Base-by-base conservation (phyloP, 2,329 filamentous ascomycete genomes). In the Phialemonium atrogriseum region DNA sequence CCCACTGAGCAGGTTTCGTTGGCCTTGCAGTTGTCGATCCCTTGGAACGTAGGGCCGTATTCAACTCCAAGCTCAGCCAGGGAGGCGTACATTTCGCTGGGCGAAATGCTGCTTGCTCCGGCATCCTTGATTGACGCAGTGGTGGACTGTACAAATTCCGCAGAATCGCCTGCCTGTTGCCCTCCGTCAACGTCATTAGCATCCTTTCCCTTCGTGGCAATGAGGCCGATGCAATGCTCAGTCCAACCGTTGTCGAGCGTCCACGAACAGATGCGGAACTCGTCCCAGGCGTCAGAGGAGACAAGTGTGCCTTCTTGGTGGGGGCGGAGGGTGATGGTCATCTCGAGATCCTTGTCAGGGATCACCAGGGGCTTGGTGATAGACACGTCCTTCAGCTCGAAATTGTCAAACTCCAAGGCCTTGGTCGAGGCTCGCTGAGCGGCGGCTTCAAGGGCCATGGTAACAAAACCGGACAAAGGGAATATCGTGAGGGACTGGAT, bases 401-500 rank as follows among this genome's bases (percentile, higher is more conserved):
- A 67, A 20, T 50, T 58, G 21, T 63, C 53, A 5, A 58, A 41
- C n/a, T 37, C 15, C 8, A 36, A 18, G 11, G 49, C 51, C n/a
- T 43, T 45, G 15, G 41, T 34, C 6, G 35, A 32, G 3, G 51
- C 54, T 28, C 45, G 46, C 45, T 65, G 65, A 3, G 47, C 42
- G 7, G 55, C 59, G 3, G 66, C 68, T 40, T 71, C 68, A 0
- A 68, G 40, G 0, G 58, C 64, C 63, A 77, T 70, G 17, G 62
- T 58, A 4, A 73, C 46, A 32, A 64, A 70, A 3, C 66, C 73
- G 2, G 68, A 60, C 21, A 71, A 59, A 17, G 74, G 70, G 45
- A 71, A 76, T 20, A 74, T 63, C 3, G 61, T 64, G 18, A 73
- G 50, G 9, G 64, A 70, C 42, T 77, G 70, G 49, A 79, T 68